A percentile compares a stretch with the other conserved stretches of the same genome.
Conservation (phyloP, 768 basidiomycete species). For the Dioszegia hungarica region DNA sequence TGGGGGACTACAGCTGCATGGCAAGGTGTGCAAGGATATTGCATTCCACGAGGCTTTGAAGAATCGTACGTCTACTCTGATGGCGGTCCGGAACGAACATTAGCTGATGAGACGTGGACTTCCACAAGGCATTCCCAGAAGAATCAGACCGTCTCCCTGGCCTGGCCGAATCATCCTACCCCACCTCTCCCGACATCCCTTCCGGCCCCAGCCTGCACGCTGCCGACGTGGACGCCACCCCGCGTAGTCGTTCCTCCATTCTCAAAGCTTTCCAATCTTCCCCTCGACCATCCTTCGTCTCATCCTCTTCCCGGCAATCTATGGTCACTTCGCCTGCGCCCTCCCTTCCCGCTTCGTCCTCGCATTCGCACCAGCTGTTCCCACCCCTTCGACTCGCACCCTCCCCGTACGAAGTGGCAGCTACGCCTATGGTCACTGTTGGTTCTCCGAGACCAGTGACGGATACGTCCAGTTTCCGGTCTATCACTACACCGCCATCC, state of each 20-base stretch:
- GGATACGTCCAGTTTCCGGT: neutral
- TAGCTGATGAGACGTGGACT: too few species aligned
- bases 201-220: neutral
- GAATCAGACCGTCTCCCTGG: slow-evolving; percentile 26
- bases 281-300: slow-evolving; percentile 3
- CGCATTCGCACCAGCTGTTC: slow-evolving; percentile 6
- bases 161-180: neutral
- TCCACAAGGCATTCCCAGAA: slow-evolving; percentile 28
- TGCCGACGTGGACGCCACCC: neutral
- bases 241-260: neutral
- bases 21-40: slow-evolving; percentile 80
- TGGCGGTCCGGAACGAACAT: too few species aligned
- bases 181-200: neutral
- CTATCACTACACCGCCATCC: neutral
- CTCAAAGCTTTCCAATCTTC: slow-evolving; percentile 1
- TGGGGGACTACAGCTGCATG: slow-evolving; percentile 76
- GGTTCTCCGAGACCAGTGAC: neutral
- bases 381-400: slow-evolving; percentile 28
- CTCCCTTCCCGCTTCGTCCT: neutral
- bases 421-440: neutral
- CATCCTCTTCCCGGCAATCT: neutral
- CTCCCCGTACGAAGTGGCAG: neutral
- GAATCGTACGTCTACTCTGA: slow-evolving; percentile 49
- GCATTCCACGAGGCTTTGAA: slow-evolving; percentile 86
- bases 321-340: neutral